A percentile compares a stretch with the other conserved stretches of the same genome.
phyloP scores from a whole-genome alignment of 2,329 filamentous ascomycete genomes.

The Chaetomium olivaceum region DNA sequence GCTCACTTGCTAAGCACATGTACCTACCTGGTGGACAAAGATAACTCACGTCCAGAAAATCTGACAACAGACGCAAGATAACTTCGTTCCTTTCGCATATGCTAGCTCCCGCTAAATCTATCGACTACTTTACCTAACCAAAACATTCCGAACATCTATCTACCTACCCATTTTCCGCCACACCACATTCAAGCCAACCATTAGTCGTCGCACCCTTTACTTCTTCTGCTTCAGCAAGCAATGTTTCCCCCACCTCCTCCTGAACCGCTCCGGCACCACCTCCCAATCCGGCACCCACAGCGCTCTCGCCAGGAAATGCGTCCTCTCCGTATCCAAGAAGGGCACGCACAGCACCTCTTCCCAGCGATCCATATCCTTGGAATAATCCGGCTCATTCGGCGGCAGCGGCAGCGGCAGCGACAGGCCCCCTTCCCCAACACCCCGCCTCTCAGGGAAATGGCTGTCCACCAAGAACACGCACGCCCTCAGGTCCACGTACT shows the following conservation, averaged over 20 bases:
- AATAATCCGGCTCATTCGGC: conserved; percentile 76
- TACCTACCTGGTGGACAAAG: background rate
- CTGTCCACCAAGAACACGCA: conserved; percentile 90
- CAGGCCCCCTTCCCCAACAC: conserved; percentile 33
- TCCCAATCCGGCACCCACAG: conserved; percentile 77
- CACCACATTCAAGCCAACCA: background rate
- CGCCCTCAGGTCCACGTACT: conserved; percentile 75
- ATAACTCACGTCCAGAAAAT: too few relatives aligned
- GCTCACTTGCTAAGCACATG: background rate
- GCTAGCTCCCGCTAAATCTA: background rate
- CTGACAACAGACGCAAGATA: background rate
- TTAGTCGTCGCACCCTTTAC: background rate
- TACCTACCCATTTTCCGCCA: background rate
- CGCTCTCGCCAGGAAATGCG: conserved; percentile 70
- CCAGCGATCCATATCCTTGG: conserved; percentile 74
- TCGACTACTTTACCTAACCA: background rate
- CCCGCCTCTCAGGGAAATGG: conserved; percentile 62
- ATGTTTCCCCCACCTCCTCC: conserved; percentile 82
- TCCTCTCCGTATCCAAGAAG: conserved; percentile 79
- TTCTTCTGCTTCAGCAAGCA: conserved; percentile 72
- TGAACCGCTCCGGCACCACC: conserved; percentile 67
- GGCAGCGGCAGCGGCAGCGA: conserved; percentile 50
- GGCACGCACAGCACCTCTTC: conserved; percentile 70
- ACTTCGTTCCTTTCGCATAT: background rate
- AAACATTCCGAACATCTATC: background rate